Evolutionary conservation across 805 yeast genomes (phyloP).

Genomic region (Candida easanensis): DNA sequence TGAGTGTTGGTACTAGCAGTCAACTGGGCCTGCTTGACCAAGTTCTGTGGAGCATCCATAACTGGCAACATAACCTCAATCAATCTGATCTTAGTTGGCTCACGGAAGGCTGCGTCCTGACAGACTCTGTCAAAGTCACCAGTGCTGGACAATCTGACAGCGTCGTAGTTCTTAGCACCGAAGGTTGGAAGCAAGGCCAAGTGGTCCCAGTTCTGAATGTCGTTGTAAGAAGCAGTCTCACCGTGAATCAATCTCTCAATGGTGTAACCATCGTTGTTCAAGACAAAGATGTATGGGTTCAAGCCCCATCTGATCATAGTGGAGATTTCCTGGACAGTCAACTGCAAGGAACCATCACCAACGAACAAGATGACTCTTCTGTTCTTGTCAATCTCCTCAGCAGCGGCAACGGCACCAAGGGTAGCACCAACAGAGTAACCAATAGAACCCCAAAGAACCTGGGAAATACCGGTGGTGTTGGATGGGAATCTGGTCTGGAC

Average conservation of each 20-base stretch:
- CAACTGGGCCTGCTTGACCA: constrained; percentile 65
- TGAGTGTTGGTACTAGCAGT: constrained; percentile 45
- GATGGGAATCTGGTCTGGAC: constrained; percentile 63
- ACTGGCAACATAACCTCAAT: constrained; percentile 66
- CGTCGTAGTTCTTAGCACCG: constrained; percentile 51
- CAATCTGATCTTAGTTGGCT: constrained; percentile 58
- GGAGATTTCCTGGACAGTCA: constrained; percentile 71
- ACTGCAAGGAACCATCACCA: constrained; percentile 76
- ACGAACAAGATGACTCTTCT: constrained; percentile 65
- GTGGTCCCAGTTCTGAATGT: constrained; percentile 69
- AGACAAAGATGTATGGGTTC: constrained; percentile 64
- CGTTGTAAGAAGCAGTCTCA: constrained; percentile 59
- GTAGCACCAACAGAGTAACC: constrained; percentile 70
- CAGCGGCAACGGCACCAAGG: constrained; percentile 66
- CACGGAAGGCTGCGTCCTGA: constrained; percentile 44
- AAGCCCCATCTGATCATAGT: constrained; percentile 66
- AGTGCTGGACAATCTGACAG: constrained; percentile 48
- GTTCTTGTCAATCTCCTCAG: constrained; percentile 57
- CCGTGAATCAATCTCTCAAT: constrained; percentile 76
- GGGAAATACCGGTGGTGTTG: constrained; percentile 63
- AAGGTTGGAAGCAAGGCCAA: constrained; percentile 49
- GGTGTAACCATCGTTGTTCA: constrained; percentile 74
- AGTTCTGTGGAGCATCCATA: constrained; percentile 67
- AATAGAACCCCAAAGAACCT: constrained; percentile 75
- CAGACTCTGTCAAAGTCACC: constrained; percentile 58